Percentiles rank a stretch among this genome's conserved stretches.
Evolutionary conservation across 192 early-diverging fungal species (phyloP).

Genomic region (Coemansia sp.): DNA sequence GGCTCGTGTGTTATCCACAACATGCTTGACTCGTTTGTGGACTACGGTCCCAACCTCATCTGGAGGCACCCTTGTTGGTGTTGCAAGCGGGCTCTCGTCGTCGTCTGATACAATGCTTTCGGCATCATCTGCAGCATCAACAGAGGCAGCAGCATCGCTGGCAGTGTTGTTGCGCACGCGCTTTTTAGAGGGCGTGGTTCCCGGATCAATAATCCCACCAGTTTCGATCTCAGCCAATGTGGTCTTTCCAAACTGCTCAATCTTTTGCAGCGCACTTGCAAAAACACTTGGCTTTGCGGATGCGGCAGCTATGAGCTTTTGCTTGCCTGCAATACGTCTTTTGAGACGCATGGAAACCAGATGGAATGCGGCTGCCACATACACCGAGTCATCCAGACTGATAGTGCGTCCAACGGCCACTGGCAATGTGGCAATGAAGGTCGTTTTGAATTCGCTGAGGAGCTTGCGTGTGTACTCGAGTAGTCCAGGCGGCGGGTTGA

Average conservation of each 20-base stretch:
- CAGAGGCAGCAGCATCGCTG: background rate
- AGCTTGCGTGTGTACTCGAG: constrained; percentile 29
- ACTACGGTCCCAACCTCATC: constrained; percentile 17
- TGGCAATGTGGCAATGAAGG: constrained; percentile 30
- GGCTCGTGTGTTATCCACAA: background rate
- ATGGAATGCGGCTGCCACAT: constrained; percentile 38
- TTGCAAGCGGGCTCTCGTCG: constrained; percentile 5
- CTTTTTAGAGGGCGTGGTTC: constrained; percentile 30
- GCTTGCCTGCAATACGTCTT: constrained; percentile 35
- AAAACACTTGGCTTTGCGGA: constrained; percentile 23
- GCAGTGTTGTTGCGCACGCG: constrained; percentile 10
- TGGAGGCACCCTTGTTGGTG: background rate
- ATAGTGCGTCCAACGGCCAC: constrained; percentile 28
- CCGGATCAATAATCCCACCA: background rate
- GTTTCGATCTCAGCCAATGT: constrained; percentile 20
- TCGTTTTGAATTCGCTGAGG: constrained; percentile 36
- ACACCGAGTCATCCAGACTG: constrained; percentile 46
- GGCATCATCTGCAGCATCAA: background rate
- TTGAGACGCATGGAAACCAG: constrained; percentile 46
- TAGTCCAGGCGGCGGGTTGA: constrained; percentile 32
- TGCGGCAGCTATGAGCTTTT: constrained; percentile 27
- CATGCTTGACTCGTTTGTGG: constrained; percentile 10
- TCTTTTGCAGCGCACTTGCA: constrained; percentile 24
- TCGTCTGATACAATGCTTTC: background rate
- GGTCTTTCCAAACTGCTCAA: constrained; percentile 32